Evolutionary conservation across 148 eudicot genomes (phyloP), one percentile per base, ranked within the genome.

Genomic region (Amaranthus palmeri): DNA sequence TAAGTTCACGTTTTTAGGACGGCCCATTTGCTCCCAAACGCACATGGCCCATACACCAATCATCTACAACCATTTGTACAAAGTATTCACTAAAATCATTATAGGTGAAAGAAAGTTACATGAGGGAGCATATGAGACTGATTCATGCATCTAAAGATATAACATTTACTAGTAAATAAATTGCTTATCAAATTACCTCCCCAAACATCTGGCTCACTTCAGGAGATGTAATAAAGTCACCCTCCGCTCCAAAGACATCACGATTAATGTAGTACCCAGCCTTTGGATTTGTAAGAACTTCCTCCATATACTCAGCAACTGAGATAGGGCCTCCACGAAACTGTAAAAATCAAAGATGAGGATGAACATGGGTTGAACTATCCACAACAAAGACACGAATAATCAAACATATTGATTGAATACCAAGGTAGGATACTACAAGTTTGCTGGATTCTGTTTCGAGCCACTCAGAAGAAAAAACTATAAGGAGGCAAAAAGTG

Each of bases 181-280:
- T 11, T 40, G 54, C 53, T 43, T 25, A 76, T 56, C 61, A 58
- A 64, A 68, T 69, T 83, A 91, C 98, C 98, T 95, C 98, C 59
- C 98, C 98, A 84, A 89, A 95, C 98, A 95, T 95, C 83, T 95
- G 98, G 88, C 98, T 95, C 69, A 95, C 98, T 85, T 95, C 98
- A 10, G 98, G 98, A 74, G 98, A 93, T 54, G 98, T 95, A 61
- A 95, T 83, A 72, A 95, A 95, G 81, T 95, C 98, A 44, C 98
- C 98, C 78, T 79, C 90, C n/a, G 88, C 90, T 66, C 97, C 98
- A 83, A 95, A 95, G 8, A 95, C 98, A 82, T 95, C 98, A n/a
- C 97, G 89, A 76, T 95, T 91, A 8, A 95, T 91, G 81, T 95
- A 95, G 75, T 81, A 95, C 10, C 98, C 98, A 55, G 90, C 88